Evolutionary conservation across 1,284 basidiomycete species (phyloP).

Genomic region (Clitocybe nebularis): DNA sequence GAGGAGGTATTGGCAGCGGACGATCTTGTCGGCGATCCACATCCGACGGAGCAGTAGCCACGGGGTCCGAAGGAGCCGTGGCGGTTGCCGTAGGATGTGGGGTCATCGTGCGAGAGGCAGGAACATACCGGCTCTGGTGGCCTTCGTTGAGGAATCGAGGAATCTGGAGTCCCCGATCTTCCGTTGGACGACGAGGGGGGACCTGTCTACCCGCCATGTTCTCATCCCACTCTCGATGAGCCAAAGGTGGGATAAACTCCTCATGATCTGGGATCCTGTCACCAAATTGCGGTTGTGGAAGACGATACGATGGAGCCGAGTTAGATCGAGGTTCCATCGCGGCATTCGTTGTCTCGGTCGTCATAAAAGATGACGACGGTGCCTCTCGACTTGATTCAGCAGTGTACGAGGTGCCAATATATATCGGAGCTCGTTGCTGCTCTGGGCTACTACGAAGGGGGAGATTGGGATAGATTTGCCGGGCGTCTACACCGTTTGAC

Average conservation of each 20-base stretch:
- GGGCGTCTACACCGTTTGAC: constrained; percentile 1
- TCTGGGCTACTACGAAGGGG: constrained; percentile 17
- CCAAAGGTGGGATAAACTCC: constrained; percentile 12
- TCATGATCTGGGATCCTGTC: constrained; percentile 7
- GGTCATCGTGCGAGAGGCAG: constrained; percentile 19
- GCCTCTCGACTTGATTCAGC: constrained; percentile 2
- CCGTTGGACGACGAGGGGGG: constrained; percentile 7
- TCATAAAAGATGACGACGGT: constrained; percentile 4
- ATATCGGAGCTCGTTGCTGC: constrained; percentile 10
- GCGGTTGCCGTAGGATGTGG: constrained; percentile 1
- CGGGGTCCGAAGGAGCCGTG: constrained; percentile 4
- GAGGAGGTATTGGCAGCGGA: constrained; percentile 11
- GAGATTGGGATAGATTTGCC: constrained; percentile 14
- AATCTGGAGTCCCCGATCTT: constrained; percentile 9
- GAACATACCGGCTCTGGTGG: constrained; percentile 15
- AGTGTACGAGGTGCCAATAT: constrained; percentile 2
- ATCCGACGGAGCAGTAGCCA: background rate
- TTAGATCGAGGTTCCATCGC: background rate
- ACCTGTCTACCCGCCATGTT: constrained; percentile 3
- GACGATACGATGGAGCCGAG: constrained; percentile 2
- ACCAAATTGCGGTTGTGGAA: constrained; percentile 3
- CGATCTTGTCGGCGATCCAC: constrained; percentile 5
- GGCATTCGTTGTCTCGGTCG: constrained; percentile 1
- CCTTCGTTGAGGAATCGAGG: constrained; percentile 14
- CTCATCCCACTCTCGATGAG: constrained; percentile 8